Conservation (phyloP, 2,329 filamentous ascomycete species). For the Botryotinia narcissicola region DNA sequence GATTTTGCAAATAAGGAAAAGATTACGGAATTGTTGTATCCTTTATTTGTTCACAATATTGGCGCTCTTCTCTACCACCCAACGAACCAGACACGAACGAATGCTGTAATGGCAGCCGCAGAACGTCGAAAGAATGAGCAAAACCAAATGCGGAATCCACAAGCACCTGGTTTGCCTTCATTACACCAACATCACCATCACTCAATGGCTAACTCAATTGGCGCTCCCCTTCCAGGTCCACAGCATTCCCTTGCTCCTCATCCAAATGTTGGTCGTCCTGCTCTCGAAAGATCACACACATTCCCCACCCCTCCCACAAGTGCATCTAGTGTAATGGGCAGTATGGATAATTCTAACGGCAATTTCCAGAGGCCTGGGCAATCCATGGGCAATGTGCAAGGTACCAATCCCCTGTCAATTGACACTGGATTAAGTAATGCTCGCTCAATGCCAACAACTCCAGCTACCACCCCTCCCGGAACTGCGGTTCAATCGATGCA, state of each 20-base stretch:
- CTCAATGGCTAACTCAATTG: conserved; percentile 60
- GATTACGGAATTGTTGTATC: conserved; percentile 93
- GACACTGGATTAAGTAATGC: conserved; percentile 76
- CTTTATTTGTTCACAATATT: conserved; percentile 96
- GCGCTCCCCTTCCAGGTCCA: conserved; percentile 47
- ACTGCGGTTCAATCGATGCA: conserved; percentile 74
- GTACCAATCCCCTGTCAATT: conserved; percentile 72
- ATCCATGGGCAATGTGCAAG: conserved; percentile 59
- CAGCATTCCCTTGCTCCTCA: conserved; percentile 62
- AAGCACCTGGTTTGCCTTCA: conserved; percentile 60
- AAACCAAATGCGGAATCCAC: conserved; percentile 57
- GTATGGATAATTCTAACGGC: conserved; percentile 69
- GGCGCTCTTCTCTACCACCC: conserved; percentile 91
- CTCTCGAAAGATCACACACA: conserved; percentile 81
- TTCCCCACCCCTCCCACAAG: conserved; percentile 93
- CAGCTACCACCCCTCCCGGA: conserved; percentile 84
- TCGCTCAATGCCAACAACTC: conserved; percentile 86
- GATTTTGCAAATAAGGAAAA: conserved; percentile 99
- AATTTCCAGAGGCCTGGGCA: conserved; percentile 76
- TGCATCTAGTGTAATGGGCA: conserved; percentile 76
- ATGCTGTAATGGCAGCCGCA: conserved; percentile 81
- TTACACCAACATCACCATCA: conserved; percentile 65
- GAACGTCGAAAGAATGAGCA: conserved; percentile 74
- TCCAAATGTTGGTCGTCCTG: conserved; percentile 69
- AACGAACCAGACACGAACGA: conserved; percentile 77